Conservation (phyloP, 306 rosid genomes). For the Cicer pinnatifidum region DNA sequence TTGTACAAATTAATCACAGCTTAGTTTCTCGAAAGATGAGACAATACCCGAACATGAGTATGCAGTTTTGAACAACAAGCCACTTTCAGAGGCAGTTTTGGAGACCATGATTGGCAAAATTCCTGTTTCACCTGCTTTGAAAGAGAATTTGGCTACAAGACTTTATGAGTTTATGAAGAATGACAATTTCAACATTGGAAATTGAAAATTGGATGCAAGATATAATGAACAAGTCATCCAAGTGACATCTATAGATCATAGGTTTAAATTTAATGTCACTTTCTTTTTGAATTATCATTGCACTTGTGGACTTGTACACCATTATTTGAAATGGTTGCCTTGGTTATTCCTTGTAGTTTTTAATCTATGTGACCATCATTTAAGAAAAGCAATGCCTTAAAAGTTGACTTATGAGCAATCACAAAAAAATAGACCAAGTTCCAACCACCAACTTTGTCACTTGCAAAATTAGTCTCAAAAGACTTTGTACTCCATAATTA, state of each 20-base stretch:
- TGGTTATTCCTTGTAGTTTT: background rate
- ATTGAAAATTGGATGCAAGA: background rate
- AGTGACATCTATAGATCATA: background rate
- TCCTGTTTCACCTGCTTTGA: slow-evolving; percentile 81
- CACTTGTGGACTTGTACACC: background rate
- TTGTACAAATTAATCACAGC: slow-evolving; percentile 46
- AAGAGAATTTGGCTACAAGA: slow-evolving; percentile 62
- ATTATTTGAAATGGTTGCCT: background rate
- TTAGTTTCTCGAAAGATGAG: slow-evolving; percentile 70
- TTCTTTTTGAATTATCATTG: background rate
- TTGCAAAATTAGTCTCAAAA: too few relatives aligned
- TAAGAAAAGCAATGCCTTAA: too few relatives aligned
- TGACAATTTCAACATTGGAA: background rate
- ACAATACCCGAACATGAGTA: slow-evolving; percentile 50
- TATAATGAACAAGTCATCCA: background rate
- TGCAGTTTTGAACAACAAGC: slow-evolving; percentile 57
- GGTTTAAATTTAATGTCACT: background rate
- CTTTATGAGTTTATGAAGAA: slow-evolving; percentile 46
- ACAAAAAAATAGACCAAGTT: too few relatives aligned
- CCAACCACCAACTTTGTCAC: too few relatives aligned
- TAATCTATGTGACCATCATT: background rate
- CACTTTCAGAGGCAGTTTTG: slow-evolving; percentile 64
- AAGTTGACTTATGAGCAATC: too few relatives aligned
- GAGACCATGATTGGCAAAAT: slow-evolving; percentile 73
- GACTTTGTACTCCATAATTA: too few relatives aligned